These are phyloP conservation scores for Salix dunnii DNA, from an alignment of 345 rosid species.

Conservation along the genomic window DNA sequence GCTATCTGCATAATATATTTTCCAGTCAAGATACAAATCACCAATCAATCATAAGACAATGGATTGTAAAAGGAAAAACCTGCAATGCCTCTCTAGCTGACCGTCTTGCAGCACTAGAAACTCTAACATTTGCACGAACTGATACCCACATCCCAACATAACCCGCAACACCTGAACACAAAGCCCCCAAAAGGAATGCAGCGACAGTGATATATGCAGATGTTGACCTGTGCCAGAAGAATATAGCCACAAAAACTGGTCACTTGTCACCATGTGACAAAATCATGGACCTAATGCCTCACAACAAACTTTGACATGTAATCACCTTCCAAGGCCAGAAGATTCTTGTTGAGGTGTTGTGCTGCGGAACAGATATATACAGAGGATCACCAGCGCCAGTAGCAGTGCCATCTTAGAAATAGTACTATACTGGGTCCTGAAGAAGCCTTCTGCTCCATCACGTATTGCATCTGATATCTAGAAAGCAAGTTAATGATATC, in stretches of 20 bases:
- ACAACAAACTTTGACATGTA: background rate
- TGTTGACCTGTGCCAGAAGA: conserved; percentile 50
- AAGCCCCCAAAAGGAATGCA: conserved; percentile 88
- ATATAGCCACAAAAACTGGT: conserved; percentile 16
- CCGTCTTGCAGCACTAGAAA: conserved; percentile 96
- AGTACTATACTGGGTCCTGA: conserved; percentile 94
- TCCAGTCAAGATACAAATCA: conserved; percentile 26
- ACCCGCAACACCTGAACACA: conserved; percentile 94
- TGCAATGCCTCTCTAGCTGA: conserved; percentile 99
- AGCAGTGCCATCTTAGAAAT: conserved; percentile 94
- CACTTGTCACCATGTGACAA: conserved; percentile 4
- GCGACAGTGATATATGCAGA: conserved; percentile 91
- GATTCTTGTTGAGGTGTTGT: conserved; percentile 95
- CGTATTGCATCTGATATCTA: conserved; percentile 99
- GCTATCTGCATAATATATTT: conserved; percentile 56
- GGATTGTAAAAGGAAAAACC: conserved; percentile 44
- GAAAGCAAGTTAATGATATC: conserved; percentile 33
- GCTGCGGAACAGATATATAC: conserved; percentile 81
- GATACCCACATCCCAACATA: conserved; percentile 99
- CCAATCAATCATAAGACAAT: conserved; percentile 14
- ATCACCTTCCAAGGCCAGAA: conserved; percentile 92
- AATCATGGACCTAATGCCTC: conserved; percentile 7
- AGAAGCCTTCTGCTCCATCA: conserved; percentile 98
- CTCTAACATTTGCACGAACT: conserved; percentile 99
- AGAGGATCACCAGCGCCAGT: conserved; percentile 80